These are phyloP conservation scores for Russula sp. DNA, from an alignment of 768 basidiomycete genomes.

Conservation along the genomic window DNA sequence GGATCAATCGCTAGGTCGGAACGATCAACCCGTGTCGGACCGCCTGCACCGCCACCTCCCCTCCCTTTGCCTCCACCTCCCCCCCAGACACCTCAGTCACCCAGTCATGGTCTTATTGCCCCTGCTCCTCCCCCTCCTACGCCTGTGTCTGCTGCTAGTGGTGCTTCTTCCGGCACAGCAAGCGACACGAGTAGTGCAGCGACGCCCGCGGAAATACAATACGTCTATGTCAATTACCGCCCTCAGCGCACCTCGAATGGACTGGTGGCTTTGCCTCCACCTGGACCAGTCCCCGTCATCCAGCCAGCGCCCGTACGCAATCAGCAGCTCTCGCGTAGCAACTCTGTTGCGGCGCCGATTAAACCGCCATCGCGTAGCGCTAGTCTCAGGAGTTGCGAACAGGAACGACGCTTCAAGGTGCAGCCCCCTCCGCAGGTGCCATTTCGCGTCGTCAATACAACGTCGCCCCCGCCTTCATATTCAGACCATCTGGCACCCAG, in stretches of 20 bases:
- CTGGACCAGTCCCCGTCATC: neutral
- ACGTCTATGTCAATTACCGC: slow-evolving; percentile 6
- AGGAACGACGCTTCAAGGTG: neutral
- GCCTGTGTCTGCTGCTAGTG: neutral
- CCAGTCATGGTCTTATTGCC: neutral
- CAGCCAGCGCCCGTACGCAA: neutral
- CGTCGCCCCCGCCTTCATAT: slow-evolving; percentile 17
- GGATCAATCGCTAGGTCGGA: slow-evolving; percentile 19
- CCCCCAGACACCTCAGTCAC: neutral
- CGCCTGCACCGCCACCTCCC: slow-evolving; percentile 15
- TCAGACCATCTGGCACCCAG: neutral
- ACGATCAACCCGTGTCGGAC: slow-evolving; percentile 7
- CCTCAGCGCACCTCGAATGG: neutral
- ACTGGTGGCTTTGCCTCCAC: neutral
- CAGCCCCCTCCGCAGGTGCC: slow-evolving; percentile 3
- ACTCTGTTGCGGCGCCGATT: neutral
- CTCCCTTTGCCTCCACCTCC: slow-evolving; percentile 5
- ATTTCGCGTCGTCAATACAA: slow-evolving; percentile 19
- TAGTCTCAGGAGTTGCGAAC: neutral
- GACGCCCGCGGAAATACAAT: slow-evolving; percentile 14
- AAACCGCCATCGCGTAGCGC: neutral
- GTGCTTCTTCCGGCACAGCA: neutral
- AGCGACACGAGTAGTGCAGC: neutral
- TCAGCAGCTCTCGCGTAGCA: neutral
- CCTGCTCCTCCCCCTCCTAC: slow-evolving; percentile 10